Base-by-base conservation (phyloP, 768 basidiomycete genomes). In the Serendipita sp. region DNA sequence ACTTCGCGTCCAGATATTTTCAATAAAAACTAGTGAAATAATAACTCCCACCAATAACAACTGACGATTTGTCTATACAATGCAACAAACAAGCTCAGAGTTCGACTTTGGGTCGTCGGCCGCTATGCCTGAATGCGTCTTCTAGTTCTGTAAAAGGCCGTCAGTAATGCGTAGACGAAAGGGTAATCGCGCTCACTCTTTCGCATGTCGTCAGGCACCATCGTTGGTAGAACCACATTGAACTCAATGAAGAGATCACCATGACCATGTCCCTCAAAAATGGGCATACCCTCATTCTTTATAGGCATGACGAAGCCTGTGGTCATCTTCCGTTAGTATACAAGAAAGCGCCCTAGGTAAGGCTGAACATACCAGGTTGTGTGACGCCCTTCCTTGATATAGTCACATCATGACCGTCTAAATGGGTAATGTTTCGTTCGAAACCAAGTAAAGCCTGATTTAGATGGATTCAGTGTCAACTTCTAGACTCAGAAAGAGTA, bases 171-270 rank as follows among this genome's bases (percentile, higher is more conserved):
- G 15, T 16, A 28, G 56, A 4, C 23, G 32, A 54, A 3, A 60
- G 7, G 18, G 52, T 56, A 32, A 44, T 34, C 46, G 10, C 11
- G 80, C 92, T 79, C 72, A 97, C 95, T 89, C 72, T 78, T 80
- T 69, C 83, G 83, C 66, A 82, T 82, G 58, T 85, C 81, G 58
- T 81, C 70, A 56, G 85, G 78, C 38, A 99, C 74, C 64, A 85
- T 80, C 58, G 81, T 75, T 2, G 96, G 96, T 64, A 99, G 75
- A 16, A 98, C 85, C 58, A 99, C 90, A 65, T 83, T 90, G 75
- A 95, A 99, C 74, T 97, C 94, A 63, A 99, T 80, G 70, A 83
- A 98, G 54, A 99, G 77, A 72, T 95, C 86, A 15, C 96, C 96
- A 67, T 83, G 78, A 23, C 75, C 71, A 8, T 76, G 75, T 35